Conservation (phyloP, 1,284 basidiomycete genomes). For the Ustilago sp. region DNA sequence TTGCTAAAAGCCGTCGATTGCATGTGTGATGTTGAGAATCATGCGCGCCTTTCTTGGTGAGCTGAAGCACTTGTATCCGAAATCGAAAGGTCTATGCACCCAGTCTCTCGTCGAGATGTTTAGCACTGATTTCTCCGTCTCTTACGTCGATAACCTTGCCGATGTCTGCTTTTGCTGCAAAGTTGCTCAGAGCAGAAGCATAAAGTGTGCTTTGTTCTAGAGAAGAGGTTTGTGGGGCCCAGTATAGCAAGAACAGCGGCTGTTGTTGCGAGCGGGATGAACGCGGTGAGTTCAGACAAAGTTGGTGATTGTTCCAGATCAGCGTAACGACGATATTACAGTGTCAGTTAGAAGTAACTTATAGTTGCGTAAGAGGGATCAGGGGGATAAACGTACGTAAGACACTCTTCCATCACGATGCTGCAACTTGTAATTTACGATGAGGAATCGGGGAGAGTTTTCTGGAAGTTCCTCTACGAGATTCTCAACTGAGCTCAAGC, state of each 20-base stretch:
- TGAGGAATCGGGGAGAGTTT: slow-evolving; percentile 86
- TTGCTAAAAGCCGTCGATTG: no score
- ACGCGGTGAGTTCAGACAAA: not conserved
- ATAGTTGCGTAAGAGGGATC: not conserved
- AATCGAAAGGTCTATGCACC: slow-evolving; percentile 41
- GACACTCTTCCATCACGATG: slow-evolving; percentile 87
- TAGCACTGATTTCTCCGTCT: slow-evolving; percentile 51
- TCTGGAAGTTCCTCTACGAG: slow-evolving; percentile 80
- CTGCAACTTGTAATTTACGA: slow-evolving; percentile 83
- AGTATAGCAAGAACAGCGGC: slow-evolving; percentile 50
- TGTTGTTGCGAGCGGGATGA: not conserved
- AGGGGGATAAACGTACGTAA: slow-evolving; percentile 70
- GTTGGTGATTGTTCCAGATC: no score
- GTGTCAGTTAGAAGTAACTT: no score
- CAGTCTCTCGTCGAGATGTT: slow-evolving; percentile 47
- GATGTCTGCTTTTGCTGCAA: slow-evolving; percentile 59
- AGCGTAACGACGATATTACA: no score
- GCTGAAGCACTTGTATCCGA: not conserved
- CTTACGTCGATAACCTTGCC: slow-evolving; percentile 64
- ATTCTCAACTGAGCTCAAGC: slow-evolving; percentile 49
- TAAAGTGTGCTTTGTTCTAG: slow-evolving; percentile 66
- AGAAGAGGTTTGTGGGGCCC: slow-evolving; percentile 62
- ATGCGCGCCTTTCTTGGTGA: no score
- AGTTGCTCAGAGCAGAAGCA: slow-evolving; percentile 64
- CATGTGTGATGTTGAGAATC: no score